These are phyloP conservation scores for Vaucheria bursata DNA, from an alignment of 352 stramenopile genomes.

Conservation along the genomic window DNA sequence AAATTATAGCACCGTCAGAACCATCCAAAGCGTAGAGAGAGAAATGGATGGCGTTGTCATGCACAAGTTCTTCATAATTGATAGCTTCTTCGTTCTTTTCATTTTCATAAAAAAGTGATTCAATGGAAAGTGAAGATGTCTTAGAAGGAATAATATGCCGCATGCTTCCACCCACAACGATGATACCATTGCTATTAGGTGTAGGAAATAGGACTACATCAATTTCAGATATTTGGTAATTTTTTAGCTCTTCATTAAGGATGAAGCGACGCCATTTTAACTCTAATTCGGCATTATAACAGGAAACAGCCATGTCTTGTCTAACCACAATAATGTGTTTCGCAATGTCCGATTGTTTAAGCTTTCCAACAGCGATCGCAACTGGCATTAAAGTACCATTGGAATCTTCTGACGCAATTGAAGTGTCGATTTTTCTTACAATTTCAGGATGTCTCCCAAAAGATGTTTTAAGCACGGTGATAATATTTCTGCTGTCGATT, in stretches of 20 bases:
- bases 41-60: conserved; percentile 18
- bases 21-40: conserved; percentile 30
- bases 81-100: background rate
- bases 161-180: conserved; percentile 29
- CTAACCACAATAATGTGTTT: conserved; percentile 23
- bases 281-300: conserved; percentile 15
- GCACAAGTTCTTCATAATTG: conserved; percentile 9
- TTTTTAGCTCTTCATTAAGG: too few relatives aligned
- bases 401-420: too few relatives aligned
- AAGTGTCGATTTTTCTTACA: too few relatives aligned
- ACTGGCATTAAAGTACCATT: too few relatives aligned
- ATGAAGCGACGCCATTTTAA: conserved; percentile 11
- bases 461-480: too few relatives aligned
- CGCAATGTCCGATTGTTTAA: background rate
- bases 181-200: background rate
- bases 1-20: conserved; percentile 3
- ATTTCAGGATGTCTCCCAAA: too few relatives aligned
- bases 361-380: background rate
- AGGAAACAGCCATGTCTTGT: conserved; percentile 24
- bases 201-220: conserved; percentile 19
- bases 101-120: too few relatives aligned
- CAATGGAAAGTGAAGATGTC: too few relatives aligned
- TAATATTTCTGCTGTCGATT: too few relatives aligned
- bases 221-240: conserved; percentile 13
- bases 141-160: too few relatives aligned